Base-by-base conservation (phyloP, 2,329 filamentous ascomycete genomes). In the Aspergillus thermomutatus region DNA sequence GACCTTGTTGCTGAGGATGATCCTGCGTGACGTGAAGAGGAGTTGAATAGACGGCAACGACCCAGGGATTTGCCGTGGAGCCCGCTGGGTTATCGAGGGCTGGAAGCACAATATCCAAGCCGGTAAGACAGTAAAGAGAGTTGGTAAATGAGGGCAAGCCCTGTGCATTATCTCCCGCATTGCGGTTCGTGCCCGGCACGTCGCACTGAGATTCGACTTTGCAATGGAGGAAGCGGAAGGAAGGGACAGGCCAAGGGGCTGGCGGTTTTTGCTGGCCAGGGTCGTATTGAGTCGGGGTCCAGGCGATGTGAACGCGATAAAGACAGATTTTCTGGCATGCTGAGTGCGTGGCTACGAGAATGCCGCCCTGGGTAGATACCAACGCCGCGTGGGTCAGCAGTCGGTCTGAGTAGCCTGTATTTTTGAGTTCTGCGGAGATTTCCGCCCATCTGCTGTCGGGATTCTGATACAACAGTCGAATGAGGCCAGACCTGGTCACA, bases 321-420 rank as follows among this genome's bases (percentile, higher is more conserved):
- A 96, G 76, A 53, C 87, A 86, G 27, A 97, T 79, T 60, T 91
- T 87, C 53, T 86, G 86, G 3, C 87, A 87, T 11, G 84, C 80
- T 74, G 63, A 68, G 63, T 82, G 69, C 3, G 74, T 75, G 9
- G 69, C 68, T 26, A 77, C 62, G 21, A 76, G 58, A 26, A 76
- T 71, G 25, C 72, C 71, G 41, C 89, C 86, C 73, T 87, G 90
- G 54, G 92, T 90, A 3, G 89, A 85, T 57, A 87, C 84, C 60
- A 92, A 79, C 41, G 90, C 83, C 10, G 90, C 90, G 75, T 95
- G 91, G 0, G 90, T 91, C 51, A 93, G 82, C n/a, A 90, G 72
- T 61, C 91, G 88, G 60, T 91, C 86, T 0, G 88, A 86, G 34
- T 86, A 86, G 27, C 85, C 82, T 55, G 91, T 81, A 60, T 86